These are phyloP conservation scores for Lachnellula subtilissima DNA, from an alignment of 2,329 filamentous ascomycete species.

Conservation along the genomic window DNA sequence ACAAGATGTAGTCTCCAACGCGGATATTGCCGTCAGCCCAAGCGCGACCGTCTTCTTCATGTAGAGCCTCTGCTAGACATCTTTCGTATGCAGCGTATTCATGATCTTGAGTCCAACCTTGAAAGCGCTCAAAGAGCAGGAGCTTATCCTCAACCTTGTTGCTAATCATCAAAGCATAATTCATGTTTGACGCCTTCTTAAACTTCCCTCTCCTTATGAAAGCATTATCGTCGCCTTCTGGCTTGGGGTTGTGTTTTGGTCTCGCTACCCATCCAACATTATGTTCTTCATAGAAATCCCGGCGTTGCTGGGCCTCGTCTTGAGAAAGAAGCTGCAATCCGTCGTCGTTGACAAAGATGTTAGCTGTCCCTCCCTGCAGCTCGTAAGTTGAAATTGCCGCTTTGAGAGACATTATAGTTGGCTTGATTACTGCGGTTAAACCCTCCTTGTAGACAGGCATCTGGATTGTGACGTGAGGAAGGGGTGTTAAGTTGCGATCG, in stretches of 20 bases:
- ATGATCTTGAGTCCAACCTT: constrained; percentile 27
- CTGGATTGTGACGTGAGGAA: constrained; percentile 46
- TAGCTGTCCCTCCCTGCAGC: constrained; percentile 59
- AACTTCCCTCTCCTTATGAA: constrained; percentile 59
- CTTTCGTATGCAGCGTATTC: constrained; percentile 43
- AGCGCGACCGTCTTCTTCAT: constrained; percentile 37
- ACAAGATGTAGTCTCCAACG: constrained; percentile 57
- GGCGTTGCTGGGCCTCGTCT: constrained; percentile 43
- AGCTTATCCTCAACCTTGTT: constrained; percentile 41
- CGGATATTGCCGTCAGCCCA: constrained; percentile 58
- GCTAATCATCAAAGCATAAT: constrained; percentile 45
- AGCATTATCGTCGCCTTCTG: constrained; percentile 41
- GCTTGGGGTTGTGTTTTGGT: constrained; percentile 47
- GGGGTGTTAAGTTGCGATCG: constrained; percentile 34
- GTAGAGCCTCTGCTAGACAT: constrained; percentile 45
- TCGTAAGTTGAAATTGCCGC: constrained; percentile 56
- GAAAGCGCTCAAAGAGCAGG: not conserved
- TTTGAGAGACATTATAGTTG: constrained; percentile 51
- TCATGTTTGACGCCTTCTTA: constrained; percentile 61
- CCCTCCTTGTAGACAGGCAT: constrained; percentile 49
- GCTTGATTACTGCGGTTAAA: constrained; percentile 45
- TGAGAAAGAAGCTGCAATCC: constrained; percentile 57
- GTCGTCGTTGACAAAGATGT: constrained; percentile 65
- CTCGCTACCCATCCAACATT: constrained; percentile 54
- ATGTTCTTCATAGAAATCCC: constrained; percentile 53